Conservation (phyloP, 768 basidiomycete genomes). For the Trametes cinnabarina region DNA sequence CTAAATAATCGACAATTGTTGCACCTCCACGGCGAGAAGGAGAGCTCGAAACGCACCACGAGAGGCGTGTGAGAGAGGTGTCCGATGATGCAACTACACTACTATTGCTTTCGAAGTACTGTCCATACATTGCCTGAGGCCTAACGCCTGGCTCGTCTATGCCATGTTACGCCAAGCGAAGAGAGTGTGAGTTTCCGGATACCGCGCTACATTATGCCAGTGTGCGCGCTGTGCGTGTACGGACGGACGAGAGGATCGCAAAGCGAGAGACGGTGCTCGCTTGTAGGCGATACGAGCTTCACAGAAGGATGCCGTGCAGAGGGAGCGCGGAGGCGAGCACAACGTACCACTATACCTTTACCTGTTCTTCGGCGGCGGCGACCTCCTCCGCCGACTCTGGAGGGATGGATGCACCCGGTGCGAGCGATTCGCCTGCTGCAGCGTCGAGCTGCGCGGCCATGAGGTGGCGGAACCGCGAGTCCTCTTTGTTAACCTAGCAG, state of each 20-base stretch:
- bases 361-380: background rate
- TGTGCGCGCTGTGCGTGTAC: background rate
- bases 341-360: background rate
- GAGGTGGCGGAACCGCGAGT: constrained; percentile 79
- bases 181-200: background rate
- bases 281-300: too few relatives aligned
- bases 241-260: too few relatives aligned
- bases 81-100: constrained; percentile 8
- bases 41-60: too few relatives aligned
- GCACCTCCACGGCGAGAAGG: too few relatives aligned
- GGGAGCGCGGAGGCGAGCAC: background rate
- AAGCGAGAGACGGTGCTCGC: too few relatives aligned
- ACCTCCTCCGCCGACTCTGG: background rate
- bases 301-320: too few relatives aligned
- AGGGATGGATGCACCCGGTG: background rate
- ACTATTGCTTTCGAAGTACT: background rate
- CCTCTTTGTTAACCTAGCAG: constrained; percentile 56
- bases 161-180: background rate
- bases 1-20: too few relatives aligned
- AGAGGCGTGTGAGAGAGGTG: background rate
- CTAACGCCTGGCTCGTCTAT: background rate
- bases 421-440: constrained; percentile 26
- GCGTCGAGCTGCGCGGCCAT: constrained; percentile 88
- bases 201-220: background rate
- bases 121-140: constrained; percentile 2